These are phyloP conservation scores for Actinidia arguta DNA, from an alignment of 179 eudicot genomes.

Conservation along the genomic window DNA sequence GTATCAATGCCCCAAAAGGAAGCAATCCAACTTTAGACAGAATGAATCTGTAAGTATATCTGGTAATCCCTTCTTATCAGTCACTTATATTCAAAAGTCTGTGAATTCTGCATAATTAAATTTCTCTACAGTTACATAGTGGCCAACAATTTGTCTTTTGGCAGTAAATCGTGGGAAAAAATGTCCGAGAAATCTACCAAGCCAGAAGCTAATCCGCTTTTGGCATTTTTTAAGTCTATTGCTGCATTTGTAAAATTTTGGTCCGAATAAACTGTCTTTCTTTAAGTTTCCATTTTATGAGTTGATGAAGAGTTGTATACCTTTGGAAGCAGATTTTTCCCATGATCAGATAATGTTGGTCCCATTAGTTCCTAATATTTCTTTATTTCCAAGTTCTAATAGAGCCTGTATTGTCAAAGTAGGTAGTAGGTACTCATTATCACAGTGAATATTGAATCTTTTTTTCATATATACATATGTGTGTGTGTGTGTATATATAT, in stretches of 20 bases:
- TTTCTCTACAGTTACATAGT: neutral
- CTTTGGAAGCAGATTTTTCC: neutral
- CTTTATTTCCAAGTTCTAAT: slow-evolving; percentile 13
- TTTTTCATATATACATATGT: neutral
- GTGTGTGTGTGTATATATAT: neutral
- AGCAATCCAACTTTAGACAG: slow-evolving; percentile 50
- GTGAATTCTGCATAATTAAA: slow-evolving; percentile 44
- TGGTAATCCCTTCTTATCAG: slow-evolving; percentile 32
- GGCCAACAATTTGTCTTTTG: slow-evolving; percentile 12
- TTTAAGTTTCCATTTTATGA: neutral
- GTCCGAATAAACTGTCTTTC: slow-evolving; percentile 40
- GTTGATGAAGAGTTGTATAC: neutral
- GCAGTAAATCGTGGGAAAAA: slow-evolving; percentile 70
- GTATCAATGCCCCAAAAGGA: slow-evolving; percentile 19
- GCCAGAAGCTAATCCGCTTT: slow-evolving; percentile 48
- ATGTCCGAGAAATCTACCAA: slow-evolving; percentile 36
- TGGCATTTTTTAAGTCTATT: slow-evolving; percentile 50
- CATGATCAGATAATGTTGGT: neutral
- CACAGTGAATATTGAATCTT: no score
- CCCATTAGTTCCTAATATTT: slow-evolving; percentile 6
- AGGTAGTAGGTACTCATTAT: neutral
- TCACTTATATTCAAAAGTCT: no score
- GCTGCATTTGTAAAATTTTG: slow-evolving; percentile 64
- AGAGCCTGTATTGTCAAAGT: neutral
- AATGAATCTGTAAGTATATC: slow-evolving; percentile 45